Base-by-base conservation (phyloP, 2,329 filamentous ascomycete species). In the Aspergillus proliferans region DNA sequence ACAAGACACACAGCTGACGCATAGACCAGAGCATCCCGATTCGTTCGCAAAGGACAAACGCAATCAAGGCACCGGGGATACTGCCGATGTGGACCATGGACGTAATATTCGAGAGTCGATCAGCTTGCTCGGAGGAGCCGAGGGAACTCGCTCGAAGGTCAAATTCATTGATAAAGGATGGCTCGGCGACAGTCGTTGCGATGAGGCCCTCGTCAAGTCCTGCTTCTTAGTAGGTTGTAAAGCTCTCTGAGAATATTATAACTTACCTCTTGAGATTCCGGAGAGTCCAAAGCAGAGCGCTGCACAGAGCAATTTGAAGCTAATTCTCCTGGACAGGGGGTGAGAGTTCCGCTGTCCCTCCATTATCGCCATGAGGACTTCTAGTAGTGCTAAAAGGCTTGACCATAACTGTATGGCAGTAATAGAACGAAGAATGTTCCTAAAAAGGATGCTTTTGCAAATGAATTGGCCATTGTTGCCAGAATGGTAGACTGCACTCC, bases 61-160 rank as follows among this genome's bases (percentile, higher is more conserved):
- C 64, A 6, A 64, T 39, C 8, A 60, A 53, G n/a, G 69, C 68
- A 14, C 68, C 68, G 7, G 62, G 64, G 15, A 71, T 60, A 52
- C 62, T 65, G 2, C 68, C 68, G 36, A 71, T 66, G 28, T 70
- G 67, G 8, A 71, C 69, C 68, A 71, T 70, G 1, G 68, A 63
- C 4, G 66, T 66, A 34, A 71, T 66, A 45, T 69, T 71, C 3
- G 63, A 67, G 22, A 65, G 59, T 36, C 61, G 60, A 30, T 65
- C 57, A 10, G 67, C 65, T 46, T 63, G 59, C 10, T 63, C 51
- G 4, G 53, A 47, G 6, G 51, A 47, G 43, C 41, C 46, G 21
- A 57, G 55, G 6, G 26, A 45, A 14, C 15, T 41, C 1, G 47
- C 41, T 4, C 48, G 4, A 7, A 58, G 49, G 6, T 49, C 33